Evolutionary conservation across 345 rosid species (phyloP), one percentile per base, ranked within the genome.

Genomic region (Diplotaxis tenuifolia): DNA sequence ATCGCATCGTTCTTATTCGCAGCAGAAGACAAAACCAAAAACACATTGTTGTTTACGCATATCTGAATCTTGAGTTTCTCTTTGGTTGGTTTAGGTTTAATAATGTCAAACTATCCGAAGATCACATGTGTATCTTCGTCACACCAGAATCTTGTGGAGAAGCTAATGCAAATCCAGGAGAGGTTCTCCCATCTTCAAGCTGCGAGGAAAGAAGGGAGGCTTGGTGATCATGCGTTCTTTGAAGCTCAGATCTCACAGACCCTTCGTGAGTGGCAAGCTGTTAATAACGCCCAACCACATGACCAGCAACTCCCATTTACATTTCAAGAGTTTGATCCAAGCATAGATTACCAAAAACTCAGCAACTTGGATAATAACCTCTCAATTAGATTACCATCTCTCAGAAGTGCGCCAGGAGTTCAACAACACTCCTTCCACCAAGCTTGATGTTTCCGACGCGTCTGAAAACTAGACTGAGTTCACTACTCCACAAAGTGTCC

Each of bases 211-310:
- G 93, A 87, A 72, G 86, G 87, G 45, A 79, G 85, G 23, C 61
- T 71, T 12, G 53, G 62, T 58, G 90, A 93, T 67, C 82, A 82
- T 65, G 81, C 79, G 3, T 63, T 85, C 40, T 69, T 92, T 65
- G 93, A 84, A 79, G 95, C 88, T 65, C 92, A 92, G 67, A 86
- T 90, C 68, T 76, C 79, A 69, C 87, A 81, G 75, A 79, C 79
- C 57, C 86, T 90, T 5, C 83, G 80, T 10, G 96, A 90, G 57
- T 90, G 90, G 91, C 84, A 84, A 80, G 82, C 86, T 74, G 56
- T 73, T 47, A 80, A 68, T 67, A 78, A 65, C 78, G 52, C 65
- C 18, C 83, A 66, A 61, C 57, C 76, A 56, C 84, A 71, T 27
- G 82, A 65, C 61, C 76, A 67, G 61, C 72, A 68, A 28, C 75